Base-by-base conservation (phyloP, 139 green algal genomes). In the Volvox reticuliferus region DNA sequence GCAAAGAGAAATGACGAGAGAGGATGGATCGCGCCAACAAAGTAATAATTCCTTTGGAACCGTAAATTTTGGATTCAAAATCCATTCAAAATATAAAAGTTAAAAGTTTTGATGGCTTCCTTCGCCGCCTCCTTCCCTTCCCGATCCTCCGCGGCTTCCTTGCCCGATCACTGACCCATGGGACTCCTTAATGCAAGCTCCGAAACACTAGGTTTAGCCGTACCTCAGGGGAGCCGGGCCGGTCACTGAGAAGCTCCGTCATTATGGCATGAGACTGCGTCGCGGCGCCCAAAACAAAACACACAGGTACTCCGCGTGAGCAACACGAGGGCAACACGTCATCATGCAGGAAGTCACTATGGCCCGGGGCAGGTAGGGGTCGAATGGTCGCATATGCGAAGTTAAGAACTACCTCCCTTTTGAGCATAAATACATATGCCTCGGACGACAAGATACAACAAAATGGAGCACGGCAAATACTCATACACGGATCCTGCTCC, bases 231-330 rank as follows among this genome's bases (percentile, higher is more conserved):
- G 86, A 21, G 9, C 86, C 86, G 21, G 86, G 86, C 22, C 86
- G 50, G 86, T 90, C 86, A 30, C 69, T 90, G 69, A 90, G 86
- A 6, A 90, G 73, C 12, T 83, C 86, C 20, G 86, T 84, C 86
- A 90, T 90, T 73, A 90, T 90, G 44, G 86, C 71, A 44, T 90
- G 86, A 0, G 86, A 90, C 86, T 90, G 86, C 21, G 67, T 75
- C 24, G 22, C 3, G 24, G 67, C 67, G 22, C 3, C 14, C 22
- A 75, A 75, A 75, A 28, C 67, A 75, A 75, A 24, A 75, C 24
- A n/a, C n/a, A n/a, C n/a, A n/a, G n/a, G n/a, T n/a, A n/a, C n/a
- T n/a, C n/a, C n/a, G n/a, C n/a, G n/a, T n/a, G n/a, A n/a, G n/a
- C n/a, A n/a, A n/a, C n/a, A n/a, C n/a, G n/a, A 32, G 67, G 2